Conservation (phyloP, 1,139 yeast species). For the Candida sp. region DNA sequence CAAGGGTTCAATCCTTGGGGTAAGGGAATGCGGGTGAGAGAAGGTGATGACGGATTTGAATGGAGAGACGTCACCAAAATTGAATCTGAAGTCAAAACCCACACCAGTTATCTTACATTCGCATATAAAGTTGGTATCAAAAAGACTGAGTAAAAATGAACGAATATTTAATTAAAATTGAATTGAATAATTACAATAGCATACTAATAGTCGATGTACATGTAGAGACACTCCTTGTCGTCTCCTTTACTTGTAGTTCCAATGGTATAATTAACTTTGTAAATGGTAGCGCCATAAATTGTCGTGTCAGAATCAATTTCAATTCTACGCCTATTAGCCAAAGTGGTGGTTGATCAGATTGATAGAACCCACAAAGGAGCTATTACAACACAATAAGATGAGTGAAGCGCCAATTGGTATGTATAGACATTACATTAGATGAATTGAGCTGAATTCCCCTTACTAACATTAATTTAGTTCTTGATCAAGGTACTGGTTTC, state of each 20-base stretch:
- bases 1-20: constrained; percentile 91
- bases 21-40: constrained; percentile 71
- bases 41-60: constrained; percentile 75
- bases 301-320: background rate
- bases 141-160: background rate
- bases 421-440: constrained; percentile 12
- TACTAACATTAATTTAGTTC: constrained; percentile 48
- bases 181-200: no score
- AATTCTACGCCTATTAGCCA: background rate
- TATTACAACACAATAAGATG: constrained; percentile 16
- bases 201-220: no score
- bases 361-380: background rate
- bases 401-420: constrained; percentile 56
- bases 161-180: no score
- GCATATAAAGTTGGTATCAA: constrained; percentile 41
- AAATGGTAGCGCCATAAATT: background rate
- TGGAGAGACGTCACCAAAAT: constrained; percentile 85
- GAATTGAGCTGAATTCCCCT: background rate
- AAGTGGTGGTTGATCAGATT: background rate
- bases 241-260: no score
- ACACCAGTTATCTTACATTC: constrained; percentile 92
- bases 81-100: constrained; percentile 86
- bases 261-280: no score
- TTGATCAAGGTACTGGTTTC: constrained; percentile 99
- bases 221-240: no score